Conservation (phyloP, 768 basidiomycete genomes). For the Kwoniella newhampshirensis region DNA sequence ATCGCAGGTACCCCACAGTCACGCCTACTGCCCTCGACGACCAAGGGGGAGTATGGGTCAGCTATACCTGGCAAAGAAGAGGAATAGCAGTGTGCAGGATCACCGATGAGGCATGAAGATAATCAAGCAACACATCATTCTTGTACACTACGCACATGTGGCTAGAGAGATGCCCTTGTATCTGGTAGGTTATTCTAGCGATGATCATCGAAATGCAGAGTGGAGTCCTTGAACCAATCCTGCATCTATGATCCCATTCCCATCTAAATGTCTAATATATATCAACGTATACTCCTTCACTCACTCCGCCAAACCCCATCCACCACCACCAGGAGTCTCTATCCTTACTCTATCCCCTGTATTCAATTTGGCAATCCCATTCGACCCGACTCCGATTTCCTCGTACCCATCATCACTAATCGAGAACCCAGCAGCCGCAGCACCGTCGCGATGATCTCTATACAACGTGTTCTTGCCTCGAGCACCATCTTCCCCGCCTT, state of each 20-base stretch:
- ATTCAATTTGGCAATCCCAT: slow-evolving; percentile 29
- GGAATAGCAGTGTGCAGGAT: slow-evolving; percentile 18
- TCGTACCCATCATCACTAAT: slow-evolving; percentile 10
- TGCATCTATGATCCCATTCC: too few species aligned
- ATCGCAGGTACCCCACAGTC: slow-evolving; percentile 17
- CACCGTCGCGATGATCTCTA: too few species aligned
- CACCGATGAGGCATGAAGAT: too few species aligned
- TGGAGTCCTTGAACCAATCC: too few species aligned
- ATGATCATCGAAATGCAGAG: too few species aligned
- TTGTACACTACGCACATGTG: too few species aligned
- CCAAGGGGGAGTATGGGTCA: slow-evolving; percentile 23
- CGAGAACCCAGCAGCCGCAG: slow-evolving; percentile 16
- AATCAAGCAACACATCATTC: too few species aligned
- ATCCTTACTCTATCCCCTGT: slow-evolving; percentile 36
- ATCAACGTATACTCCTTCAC: too few species aligned
- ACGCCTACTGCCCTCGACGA: slow-evolving; percentile 18
- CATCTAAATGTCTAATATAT: too few species aligned
- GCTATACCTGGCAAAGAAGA: slow-evolving; percentile 29
- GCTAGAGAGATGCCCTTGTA: too few species aligned
- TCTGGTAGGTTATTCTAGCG: too few species aligned
- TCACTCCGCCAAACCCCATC: slow-evolving; percentile 22
- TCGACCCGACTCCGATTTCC: slow-evolving; percentile 27
- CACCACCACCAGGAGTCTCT: slow-evolving; percentile 40
- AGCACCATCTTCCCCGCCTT: slow-evolving; percentile 56
- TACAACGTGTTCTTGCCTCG: slow-evolving; percentile 17